Base-by-base conservation (phyloP, 2,329 filamentous ascomycete genomes). In the Xylariaceae sp. region DNA sequence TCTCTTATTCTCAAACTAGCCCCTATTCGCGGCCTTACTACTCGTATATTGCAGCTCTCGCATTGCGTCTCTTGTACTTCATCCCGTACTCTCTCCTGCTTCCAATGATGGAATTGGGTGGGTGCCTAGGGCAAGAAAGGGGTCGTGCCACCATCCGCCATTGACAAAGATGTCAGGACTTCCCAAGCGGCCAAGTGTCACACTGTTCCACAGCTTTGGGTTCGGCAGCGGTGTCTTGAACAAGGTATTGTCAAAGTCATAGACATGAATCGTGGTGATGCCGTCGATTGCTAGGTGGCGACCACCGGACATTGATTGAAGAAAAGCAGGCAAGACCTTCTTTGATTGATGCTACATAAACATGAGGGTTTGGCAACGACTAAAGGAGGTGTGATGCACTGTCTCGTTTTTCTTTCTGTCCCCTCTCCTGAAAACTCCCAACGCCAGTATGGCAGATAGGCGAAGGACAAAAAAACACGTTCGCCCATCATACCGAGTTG, bases 191-290 rank as follows among this genome's bases (percentile, higher is more conserved):
- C 91, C 90, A 53, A 96, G 85, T 0, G 91, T 93, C 37, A 81
- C 79, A 1, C 84, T 83, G 65, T 88, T 88, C 94, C 94, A 99
- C 70, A 99, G 74, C 66, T 91, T 88, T 2, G 87, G 85, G 70
- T 97, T 97, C 1, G 94, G 94, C 1, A 96, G 78, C 4, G 94
- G 94, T 11, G 90, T 96, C 68, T 88, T 86, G 78, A 99, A 99
- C 53, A 99, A 77, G 44, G 93, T 97, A 71, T 99, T 97, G 75
- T 99, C 94, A 74, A 97, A 99, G 74, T 99, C 94, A 77, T 97
- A 97, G 66, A 99, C 83, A 72, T 97, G 93, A 55, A 99, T 85
- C 7, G 85, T 77, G 72, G 85, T 90, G 74, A 97, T 88, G 57
- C 84, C 79, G 48, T 88, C 80, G 9, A 86, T 80, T 37, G 84